Percentiles rank a stretch among this genome's conserved stretches.
Evolutionary conservation across 2,329 filamentous ascomycete species (phyloP).

Genomic region (Neobulgaria alba): DNA sequence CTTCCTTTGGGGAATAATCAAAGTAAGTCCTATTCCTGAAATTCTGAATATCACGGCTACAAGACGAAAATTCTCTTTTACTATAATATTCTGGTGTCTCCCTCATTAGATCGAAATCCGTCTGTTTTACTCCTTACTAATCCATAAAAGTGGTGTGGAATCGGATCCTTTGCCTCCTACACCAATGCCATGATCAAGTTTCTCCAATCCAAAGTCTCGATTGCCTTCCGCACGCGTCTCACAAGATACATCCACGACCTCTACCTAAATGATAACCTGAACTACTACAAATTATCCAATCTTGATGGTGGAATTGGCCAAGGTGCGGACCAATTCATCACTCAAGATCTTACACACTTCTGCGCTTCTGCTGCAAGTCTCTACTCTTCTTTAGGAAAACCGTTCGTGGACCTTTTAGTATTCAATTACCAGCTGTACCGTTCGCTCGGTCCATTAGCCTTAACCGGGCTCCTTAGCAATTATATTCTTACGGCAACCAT

Average conservation of each 20-base stretch:
- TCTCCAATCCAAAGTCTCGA: conserved; percentile 94
- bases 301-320: conserved; percentile 88
- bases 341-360: conserved; percentile 91
- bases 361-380: conserved; percentile 85
- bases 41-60: no score
- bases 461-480: conserved; percentile 80
- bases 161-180: conserved; percentile 89
- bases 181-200: conserved; percentile 99
- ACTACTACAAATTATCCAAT: conserved; percentile 93
- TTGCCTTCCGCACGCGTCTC: conserved; percentile 89
- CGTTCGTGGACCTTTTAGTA: conserved; percentile 90
- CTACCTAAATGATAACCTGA: conserved; percentile 88
- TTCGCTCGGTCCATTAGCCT: conserved; percentile 78
- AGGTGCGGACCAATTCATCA: conserved; percentile 93
- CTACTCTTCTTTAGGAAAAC: conserved; percentile 96
- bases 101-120: background rate
- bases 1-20: conserved; percentile 81
- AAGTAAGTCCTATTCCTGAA: conserved; percentile 38
- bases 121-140: background rate
- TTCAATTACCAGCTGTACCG: conserved; percentile 97
- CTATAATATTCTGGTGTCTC: no score
- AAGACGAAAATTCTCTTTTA: no score
- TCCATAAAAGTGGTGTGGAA: conserved; percentile 67
- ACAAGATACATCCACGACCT: conserved; percentile 96
- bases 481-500: conserved; percentile 93